Evolutionary conservation across 164 flowering plant species (phyloP).

Genomic region (Umbellularia californica): DNA sequence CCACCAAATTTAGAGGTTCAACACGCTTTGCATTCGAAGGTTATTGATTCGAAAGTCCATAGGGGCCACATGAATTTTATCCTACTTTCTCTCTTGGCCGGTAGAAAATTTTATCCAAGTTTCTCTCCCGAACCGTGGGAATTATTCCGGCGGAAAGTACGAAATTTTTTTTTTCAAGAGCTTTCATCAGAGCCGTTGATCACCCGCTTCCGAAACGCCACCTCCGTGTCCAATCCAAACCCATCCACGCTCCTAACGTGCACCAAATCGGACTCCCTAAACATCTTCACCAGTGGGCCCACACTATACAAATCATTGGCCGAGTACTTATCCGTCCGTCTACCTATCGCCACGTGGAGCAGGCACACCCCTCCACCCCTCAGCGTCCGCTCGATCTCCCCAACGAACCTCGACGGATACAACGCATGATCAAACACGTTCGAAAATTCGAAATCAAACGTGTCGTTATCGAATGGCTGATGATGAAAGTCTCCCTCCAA

Average conservation of each 20-base stretch:
- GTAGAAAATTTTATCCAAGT: too few species aligned
- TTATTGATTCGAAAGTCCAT: too few species aligned
- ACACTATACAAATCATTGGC: slow-evolving; percentile 71
- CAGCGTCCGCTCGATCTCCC: slow-evolving; percentile 87
- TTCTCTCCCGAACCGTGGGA: too few species aligned
- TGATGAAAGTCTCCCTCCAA: slow-evolving; percentile 68
- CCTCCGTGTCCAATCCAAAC: slow-evolving; percentile 82
- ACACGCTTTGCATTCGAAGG: too few species aligned
- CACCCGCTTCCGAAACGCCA: slow-evolving; percentile 50
- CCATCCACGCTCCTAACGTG: slow-evolving; percentile 59
- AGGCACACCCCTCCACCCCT: slow-evolving; percentile 73
- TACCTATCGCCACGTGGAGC: slow-evolving; percentile 60
- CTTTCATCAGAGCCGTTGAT: not conserved
- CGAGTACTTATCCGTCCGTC: slow-evolving; percentile 69
- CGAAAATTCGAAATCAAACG: slow-evolving; percentile 85
- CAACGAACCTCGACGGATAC: slow-evolving; percentile 61
- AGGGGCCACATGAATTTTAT: too few species aligned
- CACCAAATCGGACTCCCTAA: slow-evolving; percentile 46
- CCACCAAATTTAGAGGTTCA: too few species aligned
- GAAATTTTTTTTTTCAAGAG: too few species aligned
- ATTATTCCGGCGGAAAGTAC: too few species aligned
- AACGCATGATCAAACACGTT: slow-evolving; percentile 94
- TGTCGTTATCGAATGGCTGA: slow-evolving; percentile 64
- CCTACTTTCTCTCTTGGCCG: too few species aligned
- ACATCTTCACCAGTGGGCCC: slow-evolving; percentile 53